Evolutionary conservation across 2,329 filamentous ascomycete species (phyloP).

Genomic region (Plectosphaerella sp.): DNA sequence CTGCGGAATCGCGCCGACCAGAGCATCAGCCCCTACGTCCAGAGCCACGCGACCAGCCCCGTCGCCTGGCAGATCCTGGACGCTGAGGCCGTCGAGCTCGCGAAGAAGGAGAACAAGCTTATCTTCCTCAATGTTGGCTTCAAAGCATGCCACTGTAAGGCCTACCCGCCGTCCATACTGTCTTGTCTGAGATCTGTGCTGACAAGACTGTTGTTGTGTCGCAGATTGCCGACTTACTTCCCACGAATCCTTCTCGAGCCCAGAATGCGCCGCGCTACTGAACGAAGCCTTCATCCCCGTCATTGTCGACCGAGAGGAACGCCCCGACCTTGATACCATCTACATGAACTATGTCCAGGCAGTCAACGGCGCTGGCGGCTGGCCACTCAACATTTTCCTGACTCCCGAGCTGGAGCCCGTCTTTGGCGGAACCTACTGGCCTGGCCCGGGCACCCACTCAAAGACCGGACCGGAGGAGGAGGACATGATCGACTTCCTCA

Average conservation of each 20-base stretch:
- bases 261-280: conserved; percentile 73
- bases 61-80: conserved; percentile 92
- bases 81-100: conserved; percentile 69
- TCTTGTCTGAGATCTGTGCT: neutral
- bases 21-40: conserved; percentile 53
- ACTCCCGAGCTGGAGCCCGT: conserved; percentile 91
- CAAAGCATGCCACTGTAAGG: conserved; percentile 87
- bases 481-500: conserved; percentile 72
- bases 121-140: conserved; percentile 95
- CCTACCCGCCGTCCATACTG: neutral
- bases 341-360: conserved; percentile 99
- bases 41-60: conserved; percentile 71
- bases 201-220: neutral
- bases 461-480: conserved; percentile 39
- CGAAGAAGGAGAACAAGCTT: conserved; percentile 76
- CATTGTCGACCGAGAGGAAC: conserved; percentile 88
- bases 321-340: conserved; percentile 88
- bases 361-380: conserved; percentile 83
- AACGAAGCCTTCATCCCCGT: conserved; percentile 88
- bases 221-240: conserved; percentile 89
- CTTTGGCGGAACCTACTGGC: conserved; percentile 96
- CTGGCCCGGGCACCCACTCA: conserved; percentile 63
- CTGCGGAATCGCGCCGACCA: conserved; percentile 29
- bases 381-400: conserved; percentile 95
- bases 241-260: conserved; percentile 83